Percentiles rank a stretch among this genome's conserved stretches.
phyloP scores from a whole-genome alignment of 2,329 filamentous ascomycete species.

The Phialocephala sp. region DNA sequence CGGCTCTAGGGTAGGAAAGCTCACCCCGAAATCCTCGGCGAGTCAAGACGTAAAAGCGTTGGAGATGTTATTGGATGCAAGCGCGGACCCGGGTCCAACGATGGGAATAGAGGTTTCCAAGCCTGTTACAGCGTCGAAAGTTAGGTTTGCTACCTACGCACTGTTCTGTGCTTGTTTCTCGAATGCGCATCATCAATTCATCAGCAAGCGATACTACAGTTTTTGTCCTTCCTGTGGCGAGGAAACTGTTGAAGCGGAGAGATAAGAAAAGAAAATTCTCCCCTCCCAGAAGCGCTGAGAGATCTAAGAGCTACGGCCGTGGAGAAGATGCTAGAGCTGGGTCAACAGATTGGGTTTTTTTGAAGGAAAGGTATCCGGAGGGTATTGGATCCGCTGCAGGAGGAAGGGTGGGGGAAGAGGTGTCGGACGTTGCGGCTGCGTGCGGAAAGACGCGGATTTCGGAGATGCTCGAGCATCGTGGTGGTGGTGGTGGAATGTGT shows the following conservation, averaged over 20 bases:
- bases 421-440: constrained; percentile 30
- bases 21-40: constrained; percentile 26
- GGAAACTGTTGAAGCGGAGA: too few species aligned
- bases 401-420: constrained; percentile 27
- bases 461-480: constrained; percentile 25
- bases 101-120: not conserved
- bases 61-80: constrained; percentile 26
- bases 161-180: not conserved
- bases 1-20: constrained; percentile 24
- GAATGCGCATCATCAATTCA: not conserved
- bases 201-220: not conserved
- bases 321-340: constrained; percentile 31
- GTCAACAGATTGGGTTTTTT: too few species aligned
- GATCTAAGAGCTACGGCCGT: constrained; percentile 26
- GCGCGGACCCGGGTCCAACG: constrained; percentile 15
- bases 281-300: not conserved
- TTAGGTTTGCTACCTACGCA: not conserved
- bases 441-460: constrained; percentile 27
- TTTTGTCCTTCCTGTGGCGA: too few species aligned
- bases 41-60: constrained; percentile 23
- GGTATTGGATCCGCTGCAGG: constrained; percentile 25
- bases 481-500: not conserved
- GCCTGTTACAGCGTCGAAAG: not conserved
- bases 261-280: constrained; percentile 9
- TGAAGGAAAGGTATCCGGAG: constrained; percentile 24